A percentile compares a stretch with the other conserved stretches of the same genome.
phyloP scores from a whole-genome alignment of 75 land plant species.

The Isoetes taiwanensis region DNA sequence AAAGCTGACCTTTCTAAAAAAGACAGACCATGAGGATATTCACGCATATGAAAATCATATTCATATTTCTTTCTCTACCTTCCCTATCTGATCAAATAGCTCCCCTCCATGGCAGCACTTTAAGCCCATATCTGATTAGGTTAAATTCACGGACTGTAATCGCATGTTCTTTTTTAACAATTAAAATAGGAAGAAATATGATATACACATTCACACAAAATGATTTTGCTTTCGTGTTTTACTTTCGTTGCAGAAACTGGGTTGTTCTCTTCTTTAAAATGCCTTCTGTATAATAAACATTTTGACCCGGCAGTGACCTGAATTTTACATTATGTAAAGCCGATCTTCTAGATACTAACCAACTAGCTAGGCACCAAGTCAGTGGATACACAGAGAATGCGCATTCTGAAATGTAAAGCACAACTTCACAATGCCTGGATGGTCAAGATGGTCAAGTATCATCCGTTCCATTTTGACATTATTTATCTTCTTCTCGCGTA shows the following conservation, averaged over 20 bases:
- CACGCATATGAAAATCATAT: neutral
- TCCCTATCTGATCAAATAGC: conserved; percentile 86
- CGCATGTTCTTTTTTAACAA: no score
- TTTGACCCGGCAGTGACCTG: no score
- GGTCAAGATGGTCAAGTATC: conserved; percentile 93
- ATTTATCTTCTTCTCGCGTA: conserved; percentile 79
- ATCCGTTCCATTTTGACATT: conserved; percentile 94
- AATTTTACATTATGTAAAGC: no score
- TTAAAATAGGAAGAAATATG: no score
- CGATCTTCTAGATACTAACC: no score
- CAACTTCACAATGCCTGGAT: conserved; percentile 71
- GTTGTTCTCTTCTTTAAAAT: no score
- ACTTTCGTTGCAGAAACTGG: no score
- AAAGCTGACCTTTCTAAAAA: conserved; percentile 64
- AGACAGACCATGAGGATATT: neutral
- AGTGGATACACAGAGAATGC: conserved; percentile 57
- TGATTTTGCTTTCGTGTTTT: no score
- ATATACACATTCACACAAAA: no score
- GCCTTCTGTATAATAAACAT: no score
- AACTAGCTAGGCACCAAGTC: neutral
- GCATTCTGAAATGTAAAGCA: conserved; percentile 92
- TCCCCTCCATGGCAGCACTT: conserved; percentile 98
- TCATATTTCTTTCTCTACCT: conserved; percentile 30
- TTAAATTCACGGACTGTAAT: no score
- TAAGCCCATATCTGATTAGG: conserved; percentile 88